Percentiles rank a stretch among this genome's conserved stretches.
phyloP scores from a whole-genome alignment of 805 yeast genomes.

The Lipomyces anomalus region DNA sequence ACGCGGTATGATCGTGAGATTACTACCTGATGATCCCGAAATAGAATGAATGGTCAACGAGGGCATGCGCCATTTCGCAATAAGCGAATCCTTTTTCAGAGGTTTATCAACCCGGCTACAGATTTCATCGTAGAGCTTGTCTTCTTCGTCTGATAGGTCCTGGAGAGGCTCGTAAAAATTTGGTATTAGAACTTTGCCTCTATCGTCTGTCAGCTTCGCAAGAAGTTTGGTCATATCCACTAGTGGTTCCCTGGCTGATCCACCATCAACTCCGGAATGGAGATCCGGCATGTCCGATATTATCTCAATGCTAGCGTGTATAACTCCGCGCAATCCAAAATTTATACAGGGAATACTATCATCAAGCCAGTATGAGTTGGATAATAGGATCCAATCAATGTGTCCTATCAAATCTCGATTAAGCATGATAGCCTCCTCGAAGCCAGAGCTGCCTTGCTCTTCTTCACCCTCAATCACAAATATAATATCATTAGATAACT shows the following conservation, averaged over 20 bases:
- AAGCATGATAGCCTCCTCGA: slow-evolving; percentile 56
- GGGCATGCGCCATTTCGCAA: slow-evolving; percentile 85
- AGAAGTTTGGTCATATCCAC: slow-evolving; percentile 73
- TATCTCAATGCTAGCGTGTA: slow-evolving; percentile 70
- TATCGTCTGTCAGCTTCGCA: slow-evolving; percentile 51
- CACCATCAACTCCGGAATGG: slow-evolving; percentile 97
- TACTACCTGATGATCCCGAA: slow-evolving; percentile 83
- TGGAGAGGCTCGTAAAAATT: slow-evolving; percentile 65
- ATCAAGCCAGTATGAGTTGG: slow-evolving; percentile 93
- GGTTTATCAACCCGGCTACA: slow-evolving; percentile 34
- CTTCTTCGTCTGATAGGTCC: slow-evolving; percentile 54
- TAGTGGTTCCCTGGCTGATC: slow-evolving; percentile 81
- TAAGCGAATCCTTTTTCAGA: slow-evolving; percentile 42
- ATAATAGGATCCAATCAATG: slow-evolving; percentile 82
- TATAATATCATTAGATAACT: slow-evolving; percentile 64
- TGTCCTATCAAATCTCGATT: slow-evolving; percentile 43
- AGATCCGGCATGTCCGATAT: slow-evolving; percentile 75
- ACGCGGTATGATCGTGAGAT: slow-evolving; percentile 84
- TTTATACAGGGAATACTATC: slow-evolving; percentile 84
- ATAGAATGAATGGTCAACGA: slow-evolving; percentile 81
- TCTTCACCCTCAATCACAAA: slow-evolving; percentile 93
- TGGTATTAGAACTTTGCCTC: slow-evolving; percentile 56
- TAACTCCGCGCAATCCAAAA: slow-evolving; percentile 89
- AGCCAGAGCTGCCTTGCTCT: slow-evolving; percentile 87
- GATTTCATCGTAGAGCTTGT: slow-evolving; percentile 56